phyloP scores from a whole-genome alignment of 164 flowering plant genomes.

The Umbellularia californica region DNA sequence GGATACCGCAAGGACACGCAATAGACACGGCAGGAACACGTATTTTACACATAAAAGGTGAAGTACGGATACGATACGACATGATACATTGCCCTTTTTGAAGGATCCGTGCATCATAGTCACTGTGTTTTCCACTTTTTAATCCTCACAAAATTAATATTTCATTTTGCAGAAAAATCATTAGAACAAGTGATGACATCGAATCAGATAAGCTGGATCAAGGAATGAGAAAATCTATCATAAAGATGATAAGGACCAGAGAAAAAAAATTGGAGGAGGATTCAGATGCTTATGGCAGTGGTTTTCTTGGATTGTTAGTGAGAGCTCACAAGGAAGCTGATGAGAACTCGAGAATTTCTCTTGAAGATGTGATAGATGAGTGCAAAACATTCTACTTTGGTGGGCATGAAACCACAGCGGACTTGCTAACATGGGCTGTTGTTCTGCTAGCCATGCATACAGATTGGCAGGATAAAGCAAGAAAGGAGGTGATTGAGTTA shows the following conservation, averaged over 20 bases:
- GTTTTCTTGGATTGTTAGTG: slow-evolving; percentile 35
- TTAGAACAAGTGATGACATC: slow-evolving; percentile 24
- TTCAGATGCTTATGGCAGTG: slow-evolving; percentile 14
- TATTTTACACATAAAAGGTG: too few species aligned
- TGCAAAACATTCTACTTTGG: slow-evolving; percentile 6
- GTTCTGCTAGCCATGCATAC: slow-evolving; percentile 2
- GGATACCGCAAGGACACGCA: too few species aligned
- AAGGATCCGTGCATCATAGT: too few species aligned
- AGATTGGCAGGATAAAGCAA: slow-evolving; percentile 7
- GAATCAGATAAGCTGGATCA: slow-evolving; percentile 35
- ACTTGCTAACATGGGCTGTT: background rate
- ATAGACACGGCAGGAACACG: too few species aligned
- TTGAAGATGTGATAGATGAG: slow-evolving; percentile 3
- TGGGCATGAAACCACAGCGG: background rate
- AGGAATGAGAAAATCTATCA: slow-evolving; percentile 23
- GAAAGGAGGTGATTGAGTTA: background rate
- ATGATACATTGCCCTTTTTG: too few species aligned
- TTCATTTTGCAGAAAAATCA: slow-evolving; percentile 17
- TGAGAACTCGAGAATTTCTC: background rate
- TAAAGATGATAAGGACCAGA: slow-evolving; percentile 23
- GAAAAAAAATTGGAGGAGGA: slow-evolving; percentile 17
- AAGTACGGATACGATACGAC: too few species aligned
- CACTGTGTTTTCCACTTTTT: background rate
- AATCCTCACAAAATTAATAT: slow-evolving; percentile 6
- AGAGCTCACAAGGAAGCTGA: slow-evolving; percentile 22